phyloP scores from a whole-genome alignment of 2,329 filamentous ascomycete species.

The Cryphonectria radicalis region DNA sequence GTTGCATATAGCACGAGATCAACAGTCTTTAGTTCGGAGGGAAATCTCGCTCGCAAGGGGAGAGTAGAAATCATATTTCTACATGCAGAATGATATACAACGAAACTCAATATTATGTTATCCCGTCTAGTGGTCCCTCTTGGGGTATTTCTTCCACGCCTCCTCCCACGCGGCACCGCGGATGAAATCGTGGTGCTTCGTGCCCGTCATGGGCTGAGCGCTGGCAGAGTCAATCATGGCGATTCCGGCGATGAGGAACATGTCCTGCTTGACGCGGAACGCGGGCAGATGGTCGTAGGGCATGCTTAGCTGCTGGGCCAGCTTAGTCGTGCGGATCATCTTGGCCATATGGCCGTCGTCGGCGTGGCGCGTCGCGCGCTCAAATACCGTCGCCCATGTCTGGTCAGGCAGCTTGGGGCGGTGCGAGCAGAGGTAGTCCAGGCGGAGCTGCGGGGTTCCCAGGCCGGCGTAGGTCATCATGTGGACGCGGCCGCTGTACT shows the following conservation, averaged over 20 bases:
- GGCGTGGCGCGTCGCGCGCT: constrained; percentile 12
- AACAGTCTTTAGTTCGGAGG: too few relatives aligned
- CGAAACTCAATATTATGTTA: neutral
- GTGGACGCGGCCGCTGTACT: constrained; percentile 15
- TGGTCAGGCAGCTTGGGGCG: constrained; percentile 13
- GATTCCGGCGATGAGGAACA: constrained; percentile 15
- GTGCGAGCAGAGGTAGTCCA: constrained; percentile 16
- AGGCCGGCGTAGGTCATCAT: constrained; percentile 18
- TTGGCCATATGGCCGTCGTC: constrained; percentile 20
- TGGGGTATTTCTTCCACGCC: constrained; percentile 17
- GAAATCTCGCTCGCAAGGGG: too few relatives aligned
- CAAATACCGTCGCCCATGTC: constrained; percentile 14
- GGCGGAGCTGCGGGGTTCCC: constrained; percentile 9
- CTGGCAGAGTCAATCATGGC: constrained; percentile 19
- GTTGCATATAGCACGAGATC: too few relatives aligned
- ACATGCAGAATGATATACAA: neutral
- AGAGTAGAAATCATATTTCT: neutral
- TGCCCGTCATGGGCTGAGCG: constrained; percentile 16
- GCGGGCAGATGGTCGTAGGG: constrained; percentile 17
- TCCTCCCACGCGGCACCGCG: constrained; percentile 18
- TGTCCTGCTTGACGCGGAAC: constrained; percentile 15
- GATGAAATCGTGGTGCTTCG: constrained; percentile 14
- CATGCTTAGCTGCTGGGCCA: constrained; percentile 9
- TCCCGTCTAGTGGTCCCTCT: constrained; percentile 10
- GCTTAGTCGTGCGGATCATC: constrained; percentile 15